A percentile compares a stretch with the other conserved stretches of the same genome.
These are phyloP conservation scores for Phialophora chinensis DNA, from an alignment of 2,329 filamentous ascomycete species.

Conservation along the genomic window DNA sequence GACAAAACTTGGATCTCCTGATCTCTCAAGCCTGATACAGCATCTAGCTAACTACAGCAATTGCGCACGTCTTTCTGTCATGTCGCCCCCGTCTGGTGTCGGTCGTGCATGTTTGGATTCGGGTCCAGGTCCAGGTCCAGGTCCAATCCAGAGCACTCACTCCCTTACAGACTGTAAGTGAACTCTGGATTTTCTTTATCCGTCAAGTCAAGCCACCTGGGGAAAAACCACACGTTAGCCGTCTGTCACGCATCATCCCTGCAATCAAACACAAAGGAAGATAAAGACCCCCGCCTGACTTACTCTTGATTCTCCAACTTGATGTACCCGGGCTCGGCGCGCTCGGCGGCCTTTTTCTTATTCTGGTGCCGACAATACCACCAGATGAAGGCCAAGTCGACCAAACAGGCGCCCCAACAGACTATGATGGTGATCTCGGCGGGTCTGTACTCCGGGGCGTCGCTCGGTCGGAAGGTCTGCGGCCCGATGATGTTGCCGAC, in stretches of 20 bases:
- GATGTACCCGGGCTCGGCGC: slow-evolving; percentile 62
- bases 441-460: slow-evolving; percentile 65
- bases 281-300: slow-evolving; percentile 11
- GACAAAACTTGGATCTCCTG: too few species aligned
- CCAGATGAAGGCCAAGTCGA: slow-evolving; percentile 66
- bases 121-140: too few species aligned
- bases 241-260: neutral
- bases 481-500: slow-evolving; percentile 62
- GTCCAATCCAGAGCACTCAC: too few species aligned
- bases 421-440: slow-evolving; percentile 69
- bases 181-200: slow-evolving; percentile 71
- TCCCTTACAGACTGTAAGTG: slow-evolving; percentile 60
- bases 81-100: too few species aligned
- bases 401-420: slow-evolving; percentile 58
- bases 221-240: neutral
- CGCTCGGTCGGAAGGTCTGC: slow-evolving; percentile 58
- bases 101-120: neutral
- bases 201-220: slow-evolving; percentile 63
- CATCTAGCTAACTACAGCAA: too few species aligned
- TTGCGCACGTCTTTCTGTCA: too few species aligned
- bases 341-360: slow-evolving; percentile 60
- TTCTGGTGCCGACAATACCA: slow-evolving; percentile 67
- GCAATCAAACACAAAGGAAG: neutral
- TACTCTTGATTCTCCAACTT: slow-evolving; percentile 71
- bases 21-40: too few species aligned